Conservation (phyloP, 208 protist genomes). For the Crithidia acanthocephali region DNA sequence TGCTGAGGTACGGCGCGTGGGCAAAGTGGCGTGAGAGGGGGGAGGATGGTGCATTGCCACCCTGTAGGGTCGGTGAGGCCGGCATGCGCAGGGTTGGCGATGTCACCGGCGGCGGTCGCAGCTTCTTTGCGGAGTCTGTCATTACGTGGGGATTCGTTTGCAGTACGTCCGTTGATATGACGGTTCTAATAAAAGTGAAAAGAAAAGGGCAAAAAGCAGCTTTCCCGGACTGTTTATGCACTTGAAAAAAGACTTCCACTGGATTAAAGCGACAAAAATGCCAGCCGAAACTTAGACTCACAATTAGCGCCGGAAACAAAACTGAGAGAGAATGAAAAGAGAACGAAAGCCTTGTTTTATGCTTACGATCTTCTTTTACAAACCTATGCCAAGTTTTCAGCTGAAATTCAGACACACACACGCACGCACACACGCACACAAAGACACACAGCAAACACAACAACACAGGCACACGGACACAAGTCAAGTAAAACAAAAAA, state of each 20-base stretch:
- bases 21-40: slow-evolving; percentile 13
- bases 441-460: not conserved
- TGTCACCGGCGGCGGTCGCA: not conserved
- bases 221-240: not conserved
- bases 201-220: not conserved
- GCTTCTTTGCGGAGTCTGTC: not conserved
- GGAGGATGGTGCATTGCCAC: not conserved
- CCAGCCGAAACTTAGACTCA: too few species aligned
- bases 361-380: not conserved
- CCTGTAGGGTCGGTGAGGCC: not conserved
- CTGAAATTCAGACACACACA: too few species aligned
- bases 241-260: not conserved
- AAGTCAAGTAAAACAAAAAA: not conserved
- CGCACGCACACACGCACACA: not conserved
- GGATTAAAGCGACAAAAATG: not conserved
- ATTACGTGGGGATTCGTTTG: not conserved
- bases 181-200: not conserved
- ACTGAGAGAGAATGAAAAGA: not conserved
- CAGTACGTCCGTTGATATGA: not conserved
- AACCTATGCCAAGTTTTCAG: too few species aligned
- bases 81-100: slow-evolving; percentile 7
- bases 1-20: slow-evolving; percentile 27
- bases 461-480: not conserved
- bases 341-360: not conserved
- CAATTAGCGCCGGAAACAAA: too few species aligned